Evolutionary conservation across 768 basidiomycete genomes (phyloP), one percentile per base, ranked within the genome.

Genomic region (Russula emetica): DNA sequence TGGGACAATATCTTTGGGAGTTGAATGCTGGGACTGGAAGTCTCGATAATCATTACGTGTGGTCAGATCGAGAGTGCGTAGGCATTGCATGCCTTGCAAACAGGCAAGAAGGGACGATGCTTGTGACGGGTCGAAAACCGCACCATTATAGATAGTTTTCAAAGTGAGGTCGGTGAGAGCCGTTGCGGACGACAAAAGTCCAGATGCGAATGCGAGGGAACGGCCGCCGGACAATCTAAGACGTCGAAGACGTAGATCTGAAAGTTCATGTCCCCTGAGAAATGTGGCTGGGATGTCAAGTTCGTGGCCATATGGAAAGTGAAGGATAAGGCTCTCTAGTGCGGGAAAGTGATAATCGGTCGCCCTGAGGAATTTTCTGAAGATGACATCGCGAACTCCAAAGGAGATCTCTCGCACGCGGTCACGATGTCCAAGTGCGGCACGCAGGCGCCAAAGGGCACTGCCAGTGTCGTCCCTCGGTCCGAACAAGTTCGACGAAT

Each of bases 301-400:
- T 14, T 8, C 6, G 16, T 0, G 0, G 0, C 2, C 4, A 3
- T 2, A 7, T 11, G 5, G 2, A 1, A 44, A 20, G 13, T 0
- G 0, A 16, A 61, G 18, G 13, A 30, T 11, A 22, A 62, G 55
- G 24, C 26, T 62, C 11, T 62, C 55, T 30, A 62, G n/a, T 24
- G 13, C 28, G 1, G 55, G 61, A 40, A 62, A 62, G 42, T 18
- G 42, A 18, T 18, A 20, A 7, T 44, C 9, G 20, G 42, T 44
- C 18, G 42, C 42, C 8, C 8, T 20, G 28, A 57, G 2, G 18
- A 62, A 6, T 26, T 28, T 57, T n/a, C 9, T 16, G 28, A 42
- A 24, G 26, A 2, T 1, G 20, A 2, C 5, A 1, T 5, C 1
- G 1, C 3, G 0, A 8, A 22, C 28, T 30, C 1, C 11, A 51